A percentile compares a stretch with the other conserved stretches of the same genome.
Conservation (phyloP, 129 eudicot species). For the Centella asiatica region DNA sequence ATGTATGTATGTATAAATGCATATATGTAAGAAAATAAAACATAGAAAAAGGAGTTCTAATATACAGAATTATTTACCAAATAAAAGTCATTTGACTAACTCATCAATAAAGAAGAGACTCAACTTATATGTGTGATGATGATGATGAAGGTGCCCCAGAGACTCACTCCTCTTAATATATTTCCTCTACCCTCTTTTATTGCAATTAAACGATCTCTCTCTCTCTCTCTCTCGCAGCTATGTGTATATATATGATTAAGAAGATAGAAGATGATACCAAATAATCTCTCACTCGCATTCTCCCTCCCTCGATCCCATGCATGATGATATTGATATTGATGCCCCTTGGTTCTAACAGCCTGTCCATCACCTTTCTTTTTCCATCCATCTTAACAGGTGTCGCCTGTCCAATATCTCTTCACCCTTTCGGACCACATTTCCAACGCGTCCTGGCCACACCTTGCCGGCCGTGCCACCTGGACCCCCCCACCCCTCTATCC, state of each 20-base stretch:
- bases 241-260: too few relatives aligned
- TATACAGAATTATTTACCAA: too few relatives aligned
- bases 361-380: conserved; percentile 9
- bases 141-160: too few relatives aligned
- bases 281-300: not conserved
- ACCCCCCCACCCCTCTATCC: conserved; percentile 10
- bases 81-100: too few relatives aligned
- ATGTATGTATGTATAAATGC: too few relatives aligned
- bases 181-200: conserved; percentile 1
- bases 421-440: conserved; percentile 32
- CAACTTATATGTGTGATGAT: too few relatives aligned
- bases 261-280: too few relatives aligned
- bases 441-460: conserved; percentile 30
- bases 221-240: not conserved
- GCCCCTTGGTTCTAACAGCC: too few relatives aligned
- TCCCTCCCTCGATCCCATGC: conserved; percentile 4
- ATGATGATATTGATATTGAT: too few relatives aligned
- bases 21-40: too few relatives aligned
- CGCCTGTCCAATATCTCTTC: not conserved
- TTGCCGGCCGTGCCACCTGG: conserved; percentile 29
- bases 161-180: not conserved
- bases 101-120: not conserved
- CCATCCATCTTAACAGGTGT: not conserved
- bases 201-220: not conserved
- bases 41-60: too few relatives aligned